Evolutionary conservation across 306 rosid species (phyloP), one percentile per base, ranked within the genome.

Genomic region (Quercus mongolica): DNA sequence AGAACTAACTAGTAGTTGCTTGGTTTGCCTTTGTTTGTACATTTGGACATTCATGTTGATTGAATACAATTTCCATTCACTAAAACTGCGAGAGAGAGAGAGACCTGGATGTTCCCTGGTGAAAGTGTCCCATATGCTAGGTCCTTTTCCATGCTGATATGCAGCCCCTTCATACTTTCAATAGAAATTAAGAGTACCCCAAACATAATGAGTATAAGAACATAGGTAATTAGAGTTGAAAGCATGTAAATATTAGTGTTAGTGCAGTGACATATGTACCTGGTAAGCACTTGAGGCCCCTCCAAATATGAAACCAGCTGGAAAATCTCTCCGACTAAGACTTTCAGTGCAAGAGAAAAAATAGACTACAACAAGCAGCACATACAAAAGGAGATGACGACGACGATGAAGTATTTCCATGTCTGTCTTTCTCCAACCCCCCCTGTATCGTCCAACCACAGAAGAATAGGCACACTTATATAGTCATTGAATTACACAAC

Each of bases 81-180:
- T 11, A 69, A 14, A 33, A 30, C 2, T 0, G 31, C 1, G 25
- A 35, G 41, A 35, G 6, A 10, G 75, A 10, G 75, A 71, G 74
- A 25, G 57, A 71, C 75, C 75, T 21, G 75, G 75, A 71, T 71
- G 20, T 7, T 10, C 23, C 21, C 38, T 12, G 13, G 82, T 67
- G 76, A 75, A 75, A 28, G n/a, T 69, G 28, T 81, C 84, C 84
- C 84, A 81, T 4, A 81, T 52, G 72, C 72, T 81, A 8, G 65
- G 23, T 54, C 84, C 84, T 65, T 55, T 75, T 49, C 84, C 84
- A 65, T 69, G 63, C 14, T 56, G 28, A 13, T 23, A 19, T 21
- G 80, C 71, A 56, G 84, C 84, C 18, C 84, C 84, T 81, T 81
- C 84, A 28, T 70, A 38, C 84, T 81, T 41, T 2, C 23, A 30